Percentiles rank a stretch among this genome's conserved stretches.
Evolutionary conservation across 495 filamentous ascomycete genomes (phyloP).

Genomic region (Xylaria longipes): DNA sequence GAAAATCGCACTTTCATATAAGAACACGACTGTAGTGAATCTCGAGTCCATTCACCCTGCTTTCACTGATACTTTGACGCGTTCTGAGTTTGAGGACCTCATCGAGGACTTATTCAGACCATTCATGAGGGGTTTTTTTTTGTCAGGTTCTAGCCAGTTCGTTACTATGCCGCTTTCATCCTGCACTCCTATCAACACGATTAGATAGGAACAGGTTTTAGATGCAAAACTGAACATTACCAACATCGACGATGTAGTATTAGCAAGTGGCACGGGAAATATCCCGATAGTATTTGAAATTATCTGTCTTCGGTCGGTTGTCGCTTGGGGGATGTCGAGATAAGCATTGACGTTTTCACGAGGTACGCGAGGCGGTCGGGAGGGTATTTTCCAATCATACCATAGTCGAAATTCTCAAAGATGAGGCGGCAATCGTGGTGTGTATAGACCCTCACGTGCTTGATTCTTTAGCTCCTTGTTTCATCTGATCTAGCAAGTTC

Average conservation of each 20-base stretch:
- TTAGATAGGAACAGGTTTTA: not conserved
- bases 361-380: not conserved
- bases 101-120: not conserved
- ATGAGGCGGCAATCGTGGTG: not conserved
- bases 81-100: not conserved
- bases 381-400: not conserved
- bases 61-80: not conserved
- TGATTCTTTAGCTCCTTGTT: no score
- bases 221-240: not conserved
- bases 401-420: not conserved
- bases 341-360: not conserved
- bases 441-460: no score
- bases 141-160: not conserved
- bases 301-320: not conserved
- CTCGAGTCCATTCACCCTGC: not conserved
- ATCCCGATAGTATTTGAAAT: not conserved
- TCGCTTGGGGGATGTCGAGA: constrained; percentile 1
- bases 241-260: not conserved
- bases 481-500: no score
- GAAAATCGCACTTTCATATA: not conserved
- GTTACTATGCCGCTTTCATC: no score
- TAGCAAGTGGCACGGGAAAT: not conserved
- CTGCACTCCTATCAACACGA: not conserved
- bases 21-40: not conserved
- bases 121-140: not conserved